Base-by-base conservation (phyloP, 768 basidiomycete species). In the Rhodotorula babjevae region DNA sequence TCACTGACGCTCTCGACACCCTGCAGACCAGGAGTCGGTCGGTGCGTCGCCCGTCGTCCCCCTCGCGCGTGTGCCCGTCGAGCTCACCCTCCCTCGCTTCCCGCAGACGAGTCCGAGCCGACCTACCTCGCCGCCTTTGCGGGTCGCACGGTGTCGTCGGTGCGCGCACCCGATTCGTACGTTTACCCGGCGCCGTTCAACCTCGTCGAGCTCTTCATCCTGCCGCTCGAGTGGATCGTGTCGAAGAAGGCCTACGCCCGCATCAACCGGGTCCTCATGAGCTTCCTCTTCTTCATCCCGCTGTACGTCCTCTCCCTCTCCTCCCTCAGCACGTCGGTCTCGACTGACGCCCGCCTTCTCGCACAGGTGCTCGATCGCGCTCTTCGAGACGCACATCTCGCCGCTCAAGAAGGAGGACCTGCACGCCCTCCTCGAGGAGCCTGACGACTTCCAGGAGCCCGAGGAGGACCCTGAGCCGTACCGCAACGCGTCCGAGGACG, bases 61-160 rank as follows among this genome's bases (percentile, higher is more conserved):
- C 7, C 23, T 29, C 60, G 4, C 18, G 19, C n/a, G 1, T 14
- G 25, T 1, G 36, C 10, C 19, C 29, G 16, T 8, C 7, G 19
- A n/a, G n/a, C 16, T 62, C 25, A 81, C 64, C 80, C 80, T 12
- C 79, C 19, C 40, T 23, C n/a, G n/a, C n/a, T 36, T 7, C 29
- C 46, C 23, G 31, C 80, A 36, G 82, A 82, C 65, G 82, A 83
- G 46, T 68, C 72, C 14, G 74, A 77, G 15, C 67, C 72, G 23
- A 74, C 76, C 63, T 83, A 80, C 68, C 73, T 84, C 68, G 76
- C 78, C 9, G 82, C 81, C 77, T 84, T 82, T 65, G 80, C 82
- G 0, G 80, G 80, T 72, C 83, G 83, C 77, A 82, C 82, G 4
- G 73, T 79, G 49, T 50, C 70, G 23, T 49, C 68, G 2, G 66